phyloP scores from a whole-genome alignment of 2,329 filamentous ascomycete genomes.

The Neonectria punicea region DNA sequence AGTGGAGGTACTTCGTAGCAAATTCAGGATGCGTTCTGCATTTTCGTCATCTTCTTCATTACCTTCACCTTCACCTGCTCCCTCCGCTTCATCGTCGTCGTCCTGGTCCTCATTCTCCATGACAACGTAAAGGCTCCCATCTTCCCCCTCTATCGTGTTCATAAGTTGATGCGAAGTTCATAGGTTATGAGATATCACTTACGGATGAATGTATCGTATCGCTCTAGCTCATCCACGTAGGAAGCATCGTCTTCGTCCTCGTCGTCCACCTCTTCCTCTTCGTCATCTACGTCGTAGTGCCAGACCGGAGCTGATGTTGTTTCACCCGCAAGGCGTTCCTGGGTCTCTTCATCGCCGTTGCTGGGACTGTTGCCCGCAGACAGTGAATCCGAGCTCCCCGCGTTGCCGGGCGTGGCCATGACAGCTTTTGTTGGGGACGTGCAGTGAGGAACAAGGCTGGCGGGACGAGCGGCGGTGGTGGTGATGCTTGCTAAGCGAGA shows the following conservation, averaged over 20 bases:
- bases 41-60: constrained; percentile 42
- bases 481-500: constrained; percentile 36
- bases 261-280: constrained; percentile 49
- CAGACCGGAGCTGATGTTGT: constrained; percentile 27
- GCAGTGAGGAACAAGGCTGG: constrained; percentile 4
- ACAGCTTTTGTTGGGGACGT: constrained; percentile 8
- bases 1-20: constrained; percentile 44
- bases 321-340: constrained; percentile 14
- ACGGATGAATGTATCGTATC: constrained; percentile 39
- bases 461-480: constrained; percentile 2
- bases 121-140: constrained; percentile 34
- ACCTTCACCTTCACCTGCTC: constrained; percentile 31
- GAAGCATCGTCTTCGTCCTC: constrained; percentile 41
- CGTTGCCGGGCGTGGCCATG: constrained; percentile 29
- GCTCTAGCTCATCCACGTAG: constrained; percentile 32
- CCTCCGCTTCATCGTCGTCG: constrained; percentile 36
- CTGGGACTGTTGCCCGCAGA: background rate
- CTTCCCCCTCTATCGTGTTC: constrained; percentile 21
- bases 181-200: background rate
- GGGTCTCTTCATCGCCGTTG: constrained; percentile 21
- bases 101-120: constrained; percentile 37
- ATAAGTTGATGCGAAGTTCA: background rate
- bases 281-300: constrained; percentile 38
- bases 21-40: constrained; percentile 45
- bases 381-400: constrained; percentile 18